Conservation (phyloP, 345 rosid species). For the Eucalyptus camaldulensis region DNA sequence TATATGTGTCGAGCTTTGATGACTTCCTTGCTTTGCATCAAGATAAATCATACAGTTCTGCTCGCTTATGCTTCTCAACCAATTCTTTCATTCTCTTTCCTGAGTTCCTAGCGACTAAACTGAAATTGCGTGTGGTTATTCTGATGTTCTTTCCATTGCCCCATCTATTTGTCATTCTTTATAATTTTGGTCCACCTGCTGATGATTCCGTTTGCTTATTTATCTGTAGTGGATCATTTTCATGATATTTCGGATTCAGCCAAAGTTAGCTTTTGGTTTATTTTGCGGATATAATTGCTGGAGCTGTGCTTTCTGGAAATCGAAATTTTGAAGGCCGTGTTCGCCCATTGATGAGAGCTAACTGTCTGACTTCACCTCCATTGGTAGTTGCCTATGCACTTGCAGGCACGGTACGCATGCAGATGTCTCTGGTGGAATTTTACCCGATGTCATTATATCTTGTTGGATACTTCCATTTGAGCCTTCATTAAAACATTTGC, state of each 20-base stretch:
- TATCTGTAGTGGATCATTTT: not conserved
- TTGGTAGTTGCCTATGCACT: conserved; percentile 89
- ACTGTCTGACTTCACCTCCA: conserved; percentile 90
- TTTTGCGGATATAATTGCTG: conserved; percentile 53
- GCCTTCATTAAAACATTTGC: not conserved
- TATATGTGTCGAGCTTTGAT: not conserved
- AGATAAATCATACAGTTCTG: not conserved
- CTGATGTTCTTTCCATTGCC: not conserved
- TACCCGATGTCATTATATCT: not conserved
- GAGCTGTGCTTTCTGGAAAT: conserved; percentile 88
- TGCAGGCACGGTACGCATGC: conserved; percentile 53
- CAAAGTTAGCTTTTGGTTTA: not conserved
- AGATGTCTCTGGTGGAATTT: not conserved
- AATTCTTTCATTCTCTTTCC: not conserved
- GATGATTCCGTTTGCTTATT: not conserved
- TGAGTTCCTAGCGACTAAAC: not conserved
- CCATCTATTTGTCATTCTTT: not conserved
- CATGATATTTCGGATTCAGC: not conserved
- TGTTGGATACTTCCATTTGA: not conserved
- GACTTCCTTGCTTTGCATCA: not conserved
- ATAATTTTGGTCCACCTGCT: not conserved
- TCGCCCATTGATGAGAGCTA: conserved; percentile 76
- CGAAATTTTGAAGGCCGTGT: conserved; percentile 85
- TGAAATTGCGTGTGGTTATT: not conserved
- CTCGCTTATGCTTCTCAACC: not conserved